Percentiles rank a stretch among this genome's conserved stretches.
Conservation (phyloP, 2,329 filamentous ascomycete species). For the Cordyceps militaris region DNA sequence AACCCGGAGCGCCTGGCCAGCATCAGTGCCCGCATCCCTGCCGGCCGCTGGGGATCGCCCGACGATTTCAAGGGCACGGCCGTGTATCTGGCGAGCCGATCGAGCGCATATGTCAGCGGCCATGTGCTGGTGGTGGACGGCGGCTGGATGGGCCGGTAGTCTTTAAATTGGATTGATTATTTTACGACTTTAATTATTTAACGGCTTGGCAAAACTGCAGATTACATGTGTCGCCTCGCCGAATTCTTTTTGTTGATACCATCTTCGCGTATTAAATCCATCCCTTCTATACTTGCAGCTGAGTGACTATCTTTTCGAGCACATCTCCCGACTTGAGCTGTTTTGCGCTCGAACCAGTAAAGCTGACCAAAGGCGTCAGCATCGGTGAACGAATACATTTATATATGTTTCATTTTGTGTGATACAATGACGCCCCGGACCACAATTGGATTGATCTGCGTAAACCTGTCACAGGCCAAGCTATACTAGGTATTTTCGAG, state of each 20-base stretch:
- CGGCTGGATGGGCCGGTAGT: conserved; percentile 82
- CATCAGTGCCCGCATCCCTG: conserved; percentile 76
- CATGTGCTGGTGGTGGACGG: conserved; percentile 81
- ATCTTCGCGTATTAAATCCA: neutral
- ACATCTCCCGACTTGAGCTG: too few species aligned
- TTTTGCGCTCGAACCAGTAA: too few species aligned
- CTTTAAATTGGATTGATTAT: neutral
- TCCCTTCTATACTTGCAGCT: neutral
- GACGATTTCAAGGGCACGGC: conserved; percentile 84
- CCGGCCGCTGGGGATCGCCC: conserved; percentile 72
- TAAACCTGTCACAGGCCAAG: too few species aligned
- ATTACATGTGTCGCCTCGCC: neutral
- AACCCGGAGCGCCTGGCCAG: conserved; percentile 62
- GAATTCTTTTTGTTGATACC: neutral
- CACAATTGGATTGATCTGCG: too few species aligned
- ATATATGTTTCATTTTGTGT: too few species aligned
- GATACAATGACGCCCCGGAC: too few species aligned
- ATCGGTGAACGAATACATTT: too few species aligned
- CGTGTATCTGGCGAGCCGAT: conserved; percentile 68
- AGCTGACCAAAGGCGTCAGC: too few species aligned
- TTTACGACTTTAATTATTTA: neutral
- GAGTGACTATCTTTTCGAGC: too few species aligned
- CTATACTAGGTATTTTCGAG: too few species aligned
- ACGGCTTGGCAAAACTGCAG: neutral
- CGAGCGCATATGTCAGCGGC: conserved; percentile 75